phyloP scores from a whole-genome alignment of 2,329 filamentous ascomycete species.

The Bipolaris sorokiniana region DNA sequence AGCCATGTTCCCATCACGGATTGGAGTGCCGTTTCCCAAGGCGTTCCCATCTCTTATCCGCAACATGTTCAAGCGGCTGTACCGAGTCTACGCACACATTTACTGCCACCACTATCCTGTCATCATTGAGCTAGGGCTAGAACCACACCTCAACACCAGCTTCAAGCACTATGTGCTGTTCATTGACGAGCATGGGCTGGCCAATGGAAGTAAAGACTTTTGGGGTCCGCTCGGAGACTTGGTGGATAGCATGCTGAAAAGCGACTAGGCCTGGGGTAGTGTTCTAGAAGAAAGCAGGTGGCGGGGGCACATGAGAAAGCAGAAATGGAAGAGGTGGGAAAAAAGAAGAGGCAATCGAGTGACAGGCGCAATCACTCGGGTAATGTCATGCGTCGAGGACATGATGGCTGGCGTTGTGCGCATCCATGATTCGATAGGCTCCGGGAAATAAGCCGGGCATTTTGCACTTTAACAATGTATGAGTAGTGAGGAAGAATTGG shows the following conservation, averaged over 20 bases:
- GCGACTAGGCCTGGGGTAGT: constrained; percentile 59
- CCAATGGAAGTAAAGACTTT: constrained; percentile 87
- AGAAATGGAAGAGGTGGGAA: background rate
- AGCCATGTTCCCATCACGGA: constrained; percentile 89
- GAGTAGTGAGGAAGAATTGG: constrained; percentile 17
- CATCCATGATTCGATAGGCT: background rate
- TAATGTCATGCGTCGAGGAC: background rate
- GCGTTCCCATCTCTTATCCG: constrained; percentile 91
- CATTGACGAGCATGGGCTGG: constrained; percentile 92
- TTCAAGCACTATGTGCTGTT: constrained; percentile 99
- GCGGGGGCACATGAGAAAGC: background rate
- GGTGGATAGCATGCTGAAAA: constrained; percentile 96
- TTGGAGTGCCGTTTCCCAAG: constrained; percentile 91
- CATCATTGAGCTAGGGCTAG: constrained; percentile 89
- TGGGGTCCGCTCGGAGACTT: constrained; percentile 95
- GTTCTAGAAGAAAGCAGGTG: background rate
- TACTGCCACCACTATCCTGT: constrained; percentile 99
- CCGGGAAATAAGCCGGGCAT: constrained; percentile 15
- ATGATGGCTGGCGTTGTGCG: constrained; percentile 13
- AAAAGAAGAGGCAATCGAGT: background rate
- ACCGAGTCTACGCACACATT: constrained; percentile 95
- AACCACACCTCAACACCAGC: constrained; percentile 97
- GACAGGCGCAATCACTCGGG: background rate
- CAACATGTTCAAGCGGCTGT: constrained; percentile 99
- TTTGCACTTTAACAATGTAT: constrained; percentile 21